Evolutionary conservation across 176 grass and related monocot genomes (phyloP).

Genomic region (Oryza rufipogon): DNA sequence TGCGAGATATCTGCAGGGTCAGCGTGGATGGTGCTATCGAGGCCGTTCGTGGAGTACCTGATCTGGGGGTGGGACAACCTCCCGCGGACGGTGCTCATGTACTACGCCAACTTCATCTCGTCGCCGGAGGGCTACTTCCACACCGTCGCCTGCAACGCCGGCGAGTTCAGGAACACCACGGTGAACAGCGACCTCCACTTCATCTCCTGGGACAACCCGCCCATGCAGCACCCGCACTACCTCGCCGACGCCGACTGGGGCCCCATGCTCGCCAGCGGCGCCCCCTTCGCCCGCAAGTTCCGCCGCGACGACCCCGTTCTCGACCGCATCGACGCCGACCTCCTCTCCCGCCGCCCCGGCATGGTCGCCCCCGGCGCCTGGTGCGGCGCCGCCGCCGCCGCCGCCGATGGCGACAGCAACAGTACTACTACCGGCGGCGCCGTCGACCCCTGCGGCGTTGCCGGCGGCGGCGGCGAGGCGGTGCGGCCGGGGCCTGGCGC

Average conservation of each 20-base stretch:
- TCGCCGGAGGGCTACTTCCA: slow-evolving; percentile 94
- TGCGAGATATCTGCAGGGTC: slow-evolving; percentile 50
- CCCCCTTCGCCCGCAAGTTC: slow-evolving; percentile 88
- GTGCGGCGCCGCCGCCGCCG: slow-evolving; percentile 36
- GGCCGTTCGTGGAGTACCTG: slow-evolving; percentile 75
- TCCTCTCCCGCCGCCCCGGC: slow-evolving; percentile 40
- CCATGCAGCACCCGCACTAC: slow-evolving; percentile 79
- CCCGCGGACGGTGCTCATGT: slow-evolving; percentile 80
- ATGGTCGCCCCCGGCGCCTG: slow-evolving; percentile 64
- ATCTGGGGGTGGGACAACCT: slow-evolving; percentile 97
- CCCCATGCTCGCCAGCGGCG: slow-evolving; percentile 62
- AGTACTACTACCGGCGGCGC: background rate
- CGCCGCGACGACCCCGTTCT: slow-evolving; percentile 56
- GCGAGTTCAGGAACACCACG: slow-evolving; percentile 73
- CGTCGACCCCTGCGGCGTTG: slow-evolving; percentile 40
- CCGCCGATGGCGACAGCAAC: no score
- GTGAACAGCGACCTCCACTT: slow-evolving; percentile 86
- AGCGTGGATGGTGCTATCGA: slow-evolving; percentile 82
- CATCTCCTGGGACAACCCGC: slow-evolving; percentile 92
- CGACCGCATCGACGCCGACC: slow-evolving; percentile 64
- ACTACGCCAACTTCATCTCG: slow-evolving; percentile 92
- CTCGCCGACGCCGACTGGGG: slow-evolving; percentile 61
- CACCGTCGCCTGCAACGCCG: slow-evolving; percentile 84
- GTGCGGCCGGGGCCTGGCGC: slow-evolving; percentile 57
- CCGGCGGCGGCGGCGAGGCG: slow-evolving; percentile 6